phyloP scores from a whole-genome alignment of 176 grass and related monocot species.

The Dactylis glomerata region DNA sequence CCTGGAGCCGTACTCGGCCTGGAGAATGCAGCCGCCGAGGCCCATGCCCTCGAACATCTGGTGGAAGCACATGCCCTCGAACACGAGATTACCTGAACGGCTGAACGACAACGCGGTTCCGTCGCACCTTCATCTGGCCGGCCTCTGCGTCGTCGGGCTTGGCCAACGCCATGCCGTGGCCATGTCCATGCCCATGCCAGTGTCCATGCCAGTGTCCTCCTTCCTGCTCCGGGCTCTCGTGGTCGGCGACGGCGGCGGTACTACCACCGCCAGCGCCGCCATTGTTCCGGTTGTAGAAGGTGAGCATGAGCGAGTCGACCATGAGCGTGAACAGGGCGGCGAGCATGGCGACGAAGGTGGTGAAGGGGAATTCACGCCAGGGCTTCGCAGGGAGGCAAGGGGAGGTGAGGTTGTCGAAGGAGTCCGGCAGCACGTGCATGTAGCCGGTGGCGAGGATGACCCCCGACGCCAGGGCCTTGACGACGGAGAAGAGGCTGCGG shows the following conservation, averaged over 20 bases:
- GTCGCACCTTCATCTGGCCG: constrained; percentile 5
- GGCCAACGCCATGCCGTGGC: not conserved
- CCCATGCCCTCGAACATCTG: constrained; percentile 87
- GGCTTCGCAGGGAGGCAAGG: not conserved
- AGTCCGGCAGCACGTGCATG: constrained; percentile 53
- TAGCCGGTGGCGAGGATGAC: constrained; percentile 50
- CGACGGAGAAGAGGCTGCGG: constrained; percentile 40
- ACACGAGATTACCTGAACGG: constrained; percentile 48
- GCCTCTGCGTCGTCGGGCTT: constrained; percentile 23
- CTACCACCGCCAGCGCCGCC: not conserved
- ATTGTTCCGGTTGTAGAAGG: constrained; percentile 38
- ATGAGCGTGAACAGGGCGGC: constrained; percentile 52
- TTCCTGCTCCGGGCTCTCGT: constrained; percentile 21
- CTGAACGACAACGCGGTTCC: constrained; percentile 78
- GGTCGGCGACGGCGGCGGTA: not conserved
- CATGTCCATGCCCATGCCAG: constrained; percentile 21
- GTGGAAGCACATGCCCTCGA: constrained; percentile 72
- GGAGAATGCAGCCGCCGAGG: constrained; percentile 69
- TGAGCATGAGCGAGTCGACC: constrained; percentile 52
- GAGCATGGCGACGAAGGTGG: constrained; percentile 54
- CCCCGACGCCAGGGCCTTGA: constrained; percentile 54
- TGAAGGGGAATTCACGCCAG: constrained; percentile 51
- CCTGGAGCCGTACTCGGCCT: constrained; percentile 59
- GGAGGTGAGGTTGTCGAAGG: constrained; percentile 28
- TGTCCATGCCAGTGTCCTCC: not conserved